These are phyloP conservation scores for Solanum boliviense DNA, from an alignment of 257 asterid species.

Conservation along the genomic window DNA sequence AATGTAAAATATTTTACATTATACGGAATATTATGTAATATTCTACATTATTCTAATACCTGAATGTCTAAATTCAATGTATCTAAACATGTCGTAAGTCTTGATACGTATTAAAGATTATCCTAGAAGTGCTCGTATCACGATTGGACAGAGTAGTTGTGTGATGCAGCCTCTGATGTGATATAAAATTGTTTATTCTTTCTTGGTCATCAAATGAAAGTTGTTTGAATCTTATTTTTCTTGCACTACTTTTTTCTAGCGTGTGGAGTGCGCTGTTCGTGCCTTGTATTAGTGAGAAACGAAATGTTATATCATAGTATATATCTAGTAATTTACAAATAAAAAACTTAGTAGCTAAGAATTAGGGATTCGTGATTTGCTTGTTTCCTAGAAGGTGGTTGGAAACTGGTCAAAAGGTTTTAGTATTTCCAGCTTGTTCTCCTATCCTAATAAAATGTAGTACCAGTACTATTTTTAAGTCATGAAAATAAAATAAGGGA, in stretches of 20 bases:
- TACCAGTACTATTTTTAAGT: too few relatives aligned
- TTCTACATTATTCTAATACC: not conserved
- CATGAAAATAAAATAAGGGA: too few relatives aligned
- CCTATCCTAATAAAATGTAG: too few relatives aligned
- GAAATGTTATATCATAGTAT: not conserved
- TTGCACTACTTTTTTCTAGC: not conserved
- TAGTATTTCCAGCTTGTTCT: too few relatives aligned
- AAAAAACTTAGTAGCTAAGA: not conserved
- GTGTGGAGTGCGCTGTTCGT: not conserved
- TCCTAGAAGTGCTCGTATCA: not conserved
- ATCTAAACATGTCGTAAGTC: not conserved
- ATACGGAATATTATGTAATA: too few relatives aligned
- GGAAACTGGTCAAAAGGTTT: too few relatives aligned
- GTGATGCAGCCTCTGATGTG: not conserved
- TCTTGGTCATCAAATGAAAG: not conserved
- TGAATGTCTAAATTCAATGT: not conserved
- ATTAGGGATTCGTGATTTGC: not conserved
- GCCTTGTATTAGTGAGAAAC: not conserved
- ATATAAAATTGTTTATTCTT: not conserved
- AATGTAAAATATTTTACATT: too few relatives aligned
- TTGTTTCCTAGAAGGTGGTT: not conserved
- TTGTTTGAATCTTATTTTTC: not conserved
- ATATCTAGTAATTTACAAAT: not conserved
- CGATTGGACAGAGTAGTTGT: not conserved
- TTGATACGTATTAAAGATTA: not conserved